phyloP scores from a whole-genome alignment of 23 red algal species.

The Cyanidioschyzon merolae region DNA sequence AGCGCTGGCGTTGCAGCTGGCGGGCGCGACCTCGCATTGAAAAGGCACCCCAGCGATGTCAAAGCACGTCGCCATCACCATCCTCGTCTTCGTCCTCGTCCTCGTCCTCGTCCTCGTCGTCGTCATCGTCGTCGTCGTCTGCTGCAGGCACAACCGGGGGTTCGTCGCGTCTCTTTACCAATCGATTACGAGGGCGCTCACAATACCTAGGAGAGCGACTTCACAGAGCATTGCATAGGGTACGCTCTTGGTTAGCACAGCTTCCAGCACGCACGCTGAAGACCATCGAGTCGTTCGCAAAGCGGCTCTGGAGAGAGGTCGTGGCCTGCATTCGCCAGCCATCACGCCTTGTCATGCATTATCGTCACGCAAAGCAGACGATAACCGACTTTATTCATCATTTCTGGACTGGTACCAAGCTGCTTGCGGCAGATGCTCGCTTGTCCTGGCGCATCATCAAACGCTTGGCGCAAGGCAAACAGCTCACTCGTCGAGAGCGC shows the following conservation, averaged over 20 bases:
- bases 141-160: not conserved
- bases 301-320: not conserved
- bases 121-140: not conserved
- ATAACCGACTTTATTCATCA: constrained; percentile 59
- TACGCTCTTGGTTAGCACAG: not conserved
- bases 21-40: no score
- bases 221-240: no score
- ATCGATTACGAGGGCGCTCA: not conserved
- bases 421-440: constrained; percentile 76
- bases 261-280: not conserved
- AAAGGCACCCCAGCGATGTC: no score
- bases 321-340: constrained; percentile 7
- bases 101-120: not conserved
- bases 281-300: not conserved
- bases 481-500: constrained; percentile 69
- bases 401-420: constrained; percentile 76
- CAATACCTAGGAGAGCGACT: not conserved
- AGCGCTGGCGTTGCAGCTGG: no score
- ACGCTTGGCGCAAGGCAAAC: constrained; percentile 57
- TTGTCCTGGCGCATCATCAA: constrained; percentile 67
- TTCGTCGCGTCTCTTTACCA: not conserved
- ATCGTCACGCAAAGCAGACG: not conserved
- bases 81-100: not conserved
- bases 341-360: not conserved
- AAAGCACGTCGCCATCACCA: no score